phyloP scores from a whole-genome alignment of 148 eudicot species.

The Rhododendron molle region DNA sequence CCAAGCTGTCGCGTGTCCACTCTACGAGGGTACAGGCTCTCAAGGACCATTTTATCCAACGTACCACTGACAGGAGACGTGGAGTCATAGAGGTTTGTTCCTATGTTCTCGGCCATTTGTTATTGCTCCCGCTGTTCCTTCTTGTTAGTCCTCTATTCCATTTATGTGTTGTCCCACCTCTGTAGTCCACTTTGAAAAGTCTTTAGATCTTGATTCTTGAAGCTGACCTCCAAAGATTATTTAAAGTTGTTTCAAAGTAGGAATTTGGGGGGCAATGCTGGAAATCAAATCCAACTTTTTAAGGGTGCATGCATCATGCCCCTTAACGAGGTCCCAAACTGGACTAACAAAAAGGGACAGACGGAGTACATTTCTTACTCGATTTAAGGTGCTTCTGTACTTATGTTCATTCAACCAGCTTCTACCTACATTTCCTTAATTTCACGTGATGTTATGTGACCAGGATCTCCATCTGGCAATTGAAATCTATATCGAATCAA shows the following conservation, averaged over 20 bases:
- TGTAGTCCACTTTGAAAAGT: neutral
- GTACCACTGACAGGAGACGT: constrained; percentile 90
- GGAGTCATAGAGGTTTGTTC: constrained; percentile 84
- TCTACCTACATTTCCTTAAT: neutral
- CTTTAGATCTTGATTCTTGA: neutral
- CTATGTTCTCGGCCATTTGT: neutral
- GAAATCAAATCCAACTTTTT: neutral
- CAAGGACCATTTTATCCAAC: constrained; percentile 69
- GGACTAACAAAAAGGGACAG: constrained; percentile 2
- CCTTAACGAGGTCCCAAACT: neutral
- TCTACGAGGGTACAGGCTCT: constrained; percentile 46
- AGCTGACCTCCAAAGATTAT: neutral
- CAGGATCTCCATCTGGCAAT: constrained; percentile 89
- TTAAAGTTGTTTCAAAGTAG: neutral
- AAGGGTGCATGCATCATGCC: neutral
- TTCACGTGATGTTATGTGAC: neutral
- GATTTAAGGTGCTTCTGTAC: neutral
- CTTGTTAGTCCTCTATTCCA: neutral
- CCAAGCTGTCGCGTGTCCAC: constrained; percentile 18
- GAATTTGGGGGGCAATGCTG: neutral
- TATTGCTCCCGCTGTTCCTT: neutral
- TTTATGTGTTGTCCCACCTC: neutral
- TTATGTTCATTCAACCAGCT: neutral
- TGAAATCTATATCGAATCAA: constrained; percentile 78
- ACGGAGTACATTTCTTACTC: neutral